These are phyloP conservation scores for Scorias spongiosa DNA, from an alignment of 2,329 filamentous ascomycete genomes.

Conservation along the genomic window DNA sequence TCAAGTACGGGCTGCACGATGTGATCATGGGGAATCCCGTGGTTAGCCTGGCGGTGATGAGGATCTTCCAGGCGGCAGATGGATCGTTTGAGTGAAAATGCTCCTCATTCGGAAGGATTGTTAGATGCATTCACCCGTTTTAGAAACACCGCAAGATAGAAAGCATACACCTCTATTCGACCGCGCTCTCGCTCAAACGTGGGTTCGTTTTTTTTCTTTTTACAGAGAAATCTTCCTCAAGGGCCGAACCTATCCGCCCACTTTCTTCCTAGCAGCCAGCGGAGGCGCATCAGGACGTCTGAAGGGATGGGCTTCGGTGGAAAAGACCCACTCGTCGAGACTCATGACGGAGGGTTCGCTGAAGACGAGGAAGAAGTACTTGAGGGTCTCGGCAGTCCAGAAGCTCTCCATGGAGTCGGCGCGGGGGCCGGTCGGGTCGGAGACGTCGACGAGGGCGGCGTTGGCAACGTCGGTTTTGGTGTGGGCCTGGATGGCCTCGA, in stretches of 20 bases:
- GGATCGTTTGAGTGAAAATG: slow-evolving; percentile 1
- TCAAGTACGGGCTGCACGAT: slow-evolving; percentile 43
- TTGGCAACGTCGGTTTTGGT: slow-evolving; percentile 49
- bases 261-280: not conserved
- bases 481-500: slow-evolving; percentile 44
- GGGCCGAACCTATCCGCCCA: not conserved
- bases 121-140: no score
- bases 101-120: no score
- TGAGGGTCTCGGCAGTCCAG: slow-evolving; percentile 66
- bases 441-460: slow-evolving; percentile 53
- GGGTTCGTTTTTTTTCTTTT: no score
- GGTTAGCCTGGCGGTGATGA: slow-evolving; percentile 36
- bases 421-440: slow-evolving; percentile 25
- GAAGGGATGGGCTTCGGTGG: slow-evolving; percentile 32
- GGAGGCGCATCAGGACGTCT: slow-evolving; percentile 2
- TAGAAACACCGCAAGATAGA: no score
- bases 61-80: slow-evolving; percentile 26
- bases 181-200: no score
- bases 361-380: slow-evolving; percentile 34
- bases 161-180: no score
- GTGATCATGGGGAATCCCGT: slow-evolving; percentile 43
- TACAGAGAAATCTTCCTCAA: not conserved
- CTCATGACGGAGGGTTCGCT: slow-evolving; percentile 23
- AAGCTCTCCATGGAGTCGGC: slow-evolving; percentile 60
- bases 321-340: slow-evolving; percentile 31